Percentiles rank a stretch among this genome's conserved stretches.
Conservation (phyloP, 78 protist genomes). For the Acrasis kona region DNA sequence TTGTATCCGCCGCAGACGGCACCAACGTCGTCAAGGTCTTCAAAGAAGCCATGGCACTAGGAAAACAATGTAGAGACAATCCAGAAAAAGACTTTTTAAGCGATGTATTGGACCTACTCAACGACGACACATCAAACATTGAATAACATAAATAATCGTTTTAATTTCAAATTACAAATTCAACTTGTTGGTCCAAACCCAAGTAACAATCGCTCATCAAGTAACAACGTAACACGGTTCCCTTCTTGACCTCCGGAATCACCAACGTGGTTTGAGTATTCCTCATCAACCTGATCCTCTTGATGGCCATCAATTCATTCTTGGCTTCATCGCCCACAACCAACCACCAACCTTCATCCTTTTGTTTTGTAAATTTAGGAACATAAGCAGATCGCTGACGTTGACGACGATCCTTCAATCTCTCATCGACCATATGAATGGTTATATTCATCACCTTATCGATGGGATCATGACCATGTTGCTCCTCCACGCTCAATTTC, state of each 20-base stretch:
- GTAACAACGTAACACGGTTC: neutral
- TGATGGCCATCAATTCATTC: slow-evolving; percentile 53
- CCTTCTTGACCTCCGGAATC: slow-evolving; percentile 3
- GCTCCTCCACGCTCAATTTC: too few relatives aligned
- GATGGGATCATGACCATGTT: too few relatives aligned
- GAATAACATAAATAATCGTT: too few relatives aligned
- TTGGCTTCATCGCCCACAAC: slow-evolving; percentile 6
- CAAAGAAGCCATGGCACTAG: slow-evolving; percentile 31
- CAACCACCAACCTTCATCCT: slow-evolving; percentile 34
- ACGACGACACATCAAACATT: too few relatives aligned
- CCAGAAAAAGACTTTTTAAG: too few relatives aligned
- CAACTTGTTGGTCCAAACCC: slow-evolving; percentile 49
- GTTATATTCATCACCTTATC: neutral
- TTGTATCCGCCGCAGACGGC: slow-evolving; percentile 61
- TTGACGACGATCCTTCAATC: neutral
- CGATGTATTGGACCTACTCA: too few relatives aligned
- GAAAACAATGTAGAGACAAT: too few relatives aligned
- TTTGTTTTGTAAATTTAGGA: slow-evolving; percentile 35
- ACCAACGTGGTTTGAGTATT: neutral
- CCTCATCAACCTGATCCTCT: slow-evolving; percentile 2
- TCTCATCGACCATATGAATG: neutral
- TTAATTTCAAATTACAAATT: neutral
- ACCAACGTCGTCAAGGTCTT: slow-evolving; percentile 47
- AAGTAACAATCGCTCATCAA: slow-evolving; percentile 45
- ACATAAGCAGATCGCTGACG: neutral